Evolutionary conservation across 345 rosid species (phyloP).

Genomic region (Citrus glauca): DNA sequence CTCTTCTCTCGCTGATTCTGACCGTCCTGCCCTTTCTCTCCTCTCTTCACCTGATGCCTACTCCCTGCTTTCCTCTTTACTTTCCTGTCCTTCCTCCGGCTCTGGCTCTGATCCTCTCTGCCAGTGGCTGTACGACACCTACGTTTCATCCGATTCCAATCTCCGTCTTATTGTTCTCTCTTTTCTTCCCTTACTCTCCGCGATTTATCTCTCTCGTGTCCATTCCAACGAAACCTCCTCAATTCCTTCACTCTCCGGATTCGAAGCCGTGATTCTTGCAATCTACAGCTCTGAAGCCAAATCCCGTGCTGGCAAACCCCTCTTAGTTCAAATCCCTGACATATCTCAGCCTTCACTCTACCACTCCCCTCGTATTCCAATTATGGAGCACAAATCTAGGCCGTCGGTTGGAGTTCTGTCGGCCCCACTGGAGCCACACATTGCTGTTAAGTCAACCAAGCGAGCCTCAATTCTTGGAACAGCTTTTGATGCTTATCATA

Average conservation of each 20-base stretch:
- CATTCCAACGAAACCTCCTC: constrained; percentile 63
- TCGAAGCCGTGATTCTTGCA: constrained; percentile 91
- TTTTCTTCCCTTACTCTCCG: constrained; percentile 68
- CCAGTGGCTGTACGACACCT: constrained; percentile 96
- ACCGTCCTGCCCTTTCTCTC: constrained; percentile 85
- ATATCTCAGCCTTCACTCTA: constrained; percentile 91
- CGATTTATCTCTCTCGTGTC: constrained; percentile 70
- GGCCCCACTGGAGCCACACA: constrained; percentile 69
- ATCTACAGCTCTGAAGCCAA: constrained; percentile 77
- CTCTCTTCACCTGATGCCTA: constrained; percentile 74
- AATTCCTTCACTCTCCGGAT: constrained; percentile 77
- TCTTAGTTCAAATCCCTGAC: constrained; percentile 72
- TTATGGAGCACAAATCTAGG: constrained; percentile 22
- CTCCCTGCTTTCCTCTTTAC: constrained; percentile 45
- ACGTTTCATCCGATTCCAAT: constrained; percentile 69
- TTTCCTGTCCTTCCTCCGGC: constrained; percentile 59
- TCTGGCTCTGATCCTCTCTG: constrained; percentile 89
- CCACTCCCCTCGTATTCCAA: constrained; percentile 56
- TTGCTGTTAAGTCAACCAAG: constrained; percentile 79
- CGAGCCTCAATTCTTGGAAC: constrained; percentile 67
- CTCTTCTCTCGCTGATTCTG: constrained; percentile 84
- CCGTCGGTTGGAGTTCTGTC: constrained; percentile 52
- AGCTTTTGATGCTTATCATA: constrained; percentile 67
- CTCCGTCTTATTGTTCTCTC: constrained; percentile 88
- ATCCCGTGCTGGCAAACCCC: constrained; percentile 72